Conservation (phyloP, 352 stramenopile genomes). For the Chrysophaeum taylorii region DNA sequence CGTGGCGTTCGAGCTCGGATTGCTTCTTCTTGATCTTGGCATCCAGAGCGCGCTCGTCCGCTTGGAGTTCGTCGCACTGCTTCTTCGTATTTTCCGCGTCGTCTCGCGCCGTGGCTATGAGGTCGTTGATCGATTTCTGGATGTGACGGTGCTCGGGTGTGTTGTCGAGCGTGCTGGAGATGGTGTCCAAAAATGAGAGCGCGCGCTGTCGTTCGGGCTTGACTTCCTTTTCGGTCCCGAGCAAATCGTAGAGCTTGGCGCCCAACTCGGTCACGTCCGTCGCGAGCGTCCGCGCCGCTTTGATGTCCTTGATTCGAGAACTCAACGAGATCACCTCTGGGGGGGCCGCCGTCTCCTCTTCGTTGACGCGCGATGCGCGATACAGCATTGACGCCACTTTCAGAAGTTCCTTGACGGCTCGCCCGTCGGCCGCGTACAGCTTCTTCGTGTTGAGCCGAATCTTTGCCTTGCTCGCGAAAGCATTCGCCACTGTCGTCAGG, state of each 20-base stretch:
- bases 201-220: slow-evolving; percentile 61
- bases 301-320: slow-evolving; percentile 48
- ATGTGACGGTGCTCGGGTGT: slow-evolving; percentile 70
- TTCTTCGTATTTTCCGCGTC: slow-evolving; percentile 58
- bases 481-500: slow-evolving; percentile 50
- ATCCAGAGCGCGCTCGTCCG: slow-evolving; percentile 72
- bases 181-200: slow-evolving; percentile 77
- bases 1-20: slow-evolving; percentile 81
- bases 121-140: slow-evolving; percentile 59
- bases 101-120: slow-evolving; percentile 20
- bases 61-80: slow-evolving; percentile 75
- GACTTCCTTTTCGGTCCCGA: slow-evolving; percentile 72
- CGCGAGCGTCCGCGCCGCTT: slow-evolving; percentile 71
- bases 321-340: slow-evolving; percentile 44
- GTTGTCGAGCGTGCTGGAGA: slow-evolving; percentile 67
- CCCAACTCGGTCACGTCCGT: slow-evolving; percentile 82
- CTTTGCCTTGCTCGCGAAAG: slow-evolving; percentile 70
- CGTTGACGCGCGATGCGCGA: slow-evolving; percentile 53
- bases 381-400: slow-evolving; percentile 85
- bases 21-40: slow-evolving; percentile 85
- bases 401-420: slow-evolving; percentile 76
- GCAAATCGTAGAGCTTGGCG: slow-evolving; percentile 75
- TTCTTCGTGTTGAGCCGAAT: slow-evolving; percentile 85
- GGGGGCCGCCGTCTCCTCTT: slow-evolving; percentile 48
- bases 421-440: slow-evolving; percentile 79